Evolutionary conservation across 139 green algal species (phyloP).

Genomic region (Haematococcus sp.): DNA sequence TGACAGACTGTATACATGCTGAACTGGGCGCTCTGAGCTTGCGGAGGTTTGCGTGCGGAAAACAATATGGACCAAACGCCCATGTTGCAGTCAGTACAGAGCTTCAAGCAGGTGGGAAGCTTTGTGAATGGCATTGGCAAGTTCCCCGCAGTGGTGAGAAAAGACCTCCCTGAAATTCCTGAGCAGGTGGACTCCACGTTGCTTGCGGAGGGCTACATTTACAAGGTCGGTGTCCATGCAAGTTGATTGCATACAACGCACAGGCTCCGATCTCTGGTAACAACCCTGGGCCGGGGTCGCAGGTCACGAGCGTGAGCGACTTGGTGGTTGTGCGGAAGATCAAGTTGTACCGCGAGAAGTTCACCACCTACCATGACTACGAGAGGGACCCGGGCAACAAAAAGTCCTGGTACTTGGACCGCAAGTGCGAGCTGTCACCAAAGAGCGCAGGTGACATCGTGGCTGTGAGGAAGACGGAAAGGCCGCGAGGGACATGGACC

Average conservation of each 20-base stretch:
- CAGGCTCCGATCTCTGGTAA: no score
- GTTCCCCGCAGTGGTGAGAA: no score
- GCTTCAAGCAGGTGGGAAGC: no score
- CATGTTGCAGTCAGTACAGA: no score
- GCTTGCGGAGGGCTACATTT: conserved; percentile 20
- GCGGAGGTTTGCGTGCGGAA: no score
- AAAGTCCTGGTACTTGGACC: conserved; percentile 41
- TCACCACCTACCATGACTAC: conserved; percentile 9
- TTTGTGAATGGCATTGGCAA: neutral
- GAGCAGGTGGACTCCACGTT: neutral
- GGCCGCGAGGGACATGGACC: conserved; percentile 20
- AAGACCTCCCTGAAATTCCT: no score
- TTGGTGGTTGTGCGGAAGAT: conserved; percentile 9
- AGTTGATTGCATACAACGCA: neutral
- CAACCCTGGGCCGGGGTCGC: neutral
- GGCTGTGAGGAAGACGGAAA: conserved; percentile 16
- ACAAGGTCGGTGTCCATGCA: conserved; percentile 27
- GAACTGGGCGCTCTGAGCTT: no score
- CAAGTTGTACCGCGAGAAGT: neutral
- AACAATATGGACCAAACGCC: no score
- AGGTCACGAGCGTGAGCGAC: neutral
- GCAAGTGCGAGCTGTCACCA: conserved; percentile 36
- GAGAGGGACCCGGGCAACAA: conserved; percentile 22
- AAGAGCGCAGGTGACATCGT: conserved; percentile 20
- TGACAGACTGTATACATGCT: no score